Conservation (phyloP, 2,329 filamentous ascomycete genomes). For the Colletotrichum zoysiae region DNA sequence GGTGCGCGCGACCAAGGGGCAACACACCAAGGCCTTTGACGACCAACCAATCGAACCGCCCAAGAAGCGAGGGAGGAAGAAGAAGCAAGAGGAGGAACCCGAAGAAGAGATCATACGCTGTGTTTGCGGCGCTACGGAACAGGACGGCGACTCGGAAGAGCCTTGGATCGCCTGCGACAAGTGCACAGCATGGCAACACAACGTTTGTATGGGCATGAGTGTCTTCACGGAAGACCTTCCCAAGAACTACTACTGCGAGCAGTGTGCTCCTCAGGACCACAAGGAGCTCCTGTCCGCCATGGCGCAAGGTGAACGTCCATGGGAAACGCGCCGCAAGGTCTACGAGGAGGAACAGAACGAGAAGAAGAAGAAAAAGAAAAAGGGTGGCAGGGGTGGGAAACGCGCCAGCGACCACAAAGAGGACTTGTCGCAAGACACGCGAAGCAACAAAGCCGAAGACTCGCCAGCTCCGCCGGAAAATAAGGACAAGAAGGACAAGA, state of each 20-base stretch:
- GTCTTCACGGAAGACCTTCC: constrained; percentile 83
- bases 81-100: constrained; percentile 70
- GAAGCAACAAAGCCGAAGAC: constrained; percentile 50
- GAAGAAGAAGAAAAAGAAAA: constrained; percentile 65
- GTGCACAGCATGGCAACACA: constrained; percentile 96
- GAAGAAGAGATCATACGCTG: constrained; percentile 88
- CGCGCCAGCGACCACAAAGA: constrained; percentile 74
- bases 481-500: constrained; percentile 62
- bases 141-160: constrained; percentile 86
- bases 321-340: constrained; percentile 77
- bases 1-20: constrained; percentile 95
- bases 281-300: constrained; percentile 83
- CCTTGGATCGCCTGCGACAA: constrained; percentile 97
- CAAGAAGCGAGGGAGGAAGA: constrained; percentile 69
- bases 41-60: constrained; percentile 68
- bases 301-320: constrained; percentile 83
- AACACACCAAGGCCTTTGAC: constrained; percentile 90
- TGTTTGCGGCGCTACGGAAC: constrained; percentile 88
- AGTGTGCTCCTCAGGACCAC: constrained; percentile 88
- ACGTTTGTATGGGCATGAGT: constrained; percentile 90
- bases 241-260: constrained; percentile 91
- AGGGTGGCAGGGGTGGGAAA: constrained; percentile 73
- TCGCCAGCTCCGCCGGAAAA: constrained; percentile 56
- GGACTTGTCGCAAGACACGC: constrained; percentile 43
- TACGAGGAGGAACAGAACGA: constrained; percentile 73